These are phyloP conservation scores for Tilletiaria anomala DNA, from an alignment of 1,284 basidiomycete species.

Conservation along the genomic window DNA sequence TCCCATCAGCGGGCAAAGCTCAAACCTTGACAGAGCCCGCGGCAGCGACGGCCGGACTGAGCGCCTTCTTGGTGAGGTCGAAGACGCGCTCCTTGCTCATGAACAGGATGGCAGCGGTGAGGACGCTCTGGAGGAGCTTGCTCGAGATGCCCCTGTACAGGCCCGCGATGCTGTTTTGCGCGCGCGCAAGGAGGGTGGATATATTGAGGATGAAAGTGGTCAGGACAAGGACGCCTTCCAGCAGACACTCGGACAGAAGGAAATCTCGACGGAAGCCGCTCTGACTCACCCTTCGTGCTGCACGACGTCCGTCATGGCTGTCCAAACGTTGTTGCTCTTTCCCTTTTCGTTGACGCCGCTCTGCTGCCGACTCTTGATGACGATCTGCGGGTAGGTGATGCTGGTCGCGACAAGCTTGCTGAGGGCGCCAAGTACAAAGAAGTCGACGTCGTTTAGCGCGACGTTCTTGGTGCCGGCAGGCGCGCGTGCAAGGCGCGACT, in stretches of 20 bases:
- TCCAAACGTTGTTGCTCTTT: constrained; percentile 30
- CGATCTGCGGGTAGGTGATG: constrained; percentile 38
- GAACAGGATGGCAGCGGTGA: constrained; percentile 38
- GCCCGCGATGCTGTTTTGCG: constrained; percentile 18
- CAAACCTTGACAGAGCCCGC: too few relatives aligned
- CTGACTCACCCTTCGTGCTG: constrained; percentile 20
- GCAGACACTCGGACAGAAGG: too few relatives aligned
- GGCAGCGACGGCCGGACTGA: constrained; percentile 1
- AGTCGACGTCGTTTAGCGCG: constrained; percentile 31
- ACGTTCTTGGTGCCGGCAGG: constrained; percentile 9
- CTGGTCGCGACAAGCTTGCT: constrained; percentile 36
- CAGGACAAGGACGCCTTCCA: too few relatives aligned
- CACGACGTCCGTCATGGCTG: constrained; percentile 37
- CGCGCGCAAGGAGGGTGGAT: too few relatives aligned
- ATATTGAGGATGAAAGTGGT: background rate
- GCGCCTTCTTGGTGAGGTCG: constrained; percentile 2
- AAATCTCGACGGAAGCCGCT: too few relatives aligned
- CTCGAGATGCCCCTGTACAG: constrained; percentile 35
- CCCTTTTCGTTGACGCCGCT: constrained; percentile 18
- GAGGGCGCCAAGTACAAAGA: constrained; percentile 37
- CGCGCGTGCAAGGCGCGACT: constrained; percentile 14
- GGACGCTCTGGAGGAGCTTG: constrained; percentile 35
- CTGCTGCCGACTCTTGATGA: constrained; percentile 38
- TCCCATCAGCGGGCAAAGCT: too few relatives aligned
- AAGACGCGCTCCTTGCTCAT: constrained; percentile 35